Evolutionary conservation across 495 filamentous ascomycete species (phyloP).

Genomic region (Aspergillus indologenus): DNA sequence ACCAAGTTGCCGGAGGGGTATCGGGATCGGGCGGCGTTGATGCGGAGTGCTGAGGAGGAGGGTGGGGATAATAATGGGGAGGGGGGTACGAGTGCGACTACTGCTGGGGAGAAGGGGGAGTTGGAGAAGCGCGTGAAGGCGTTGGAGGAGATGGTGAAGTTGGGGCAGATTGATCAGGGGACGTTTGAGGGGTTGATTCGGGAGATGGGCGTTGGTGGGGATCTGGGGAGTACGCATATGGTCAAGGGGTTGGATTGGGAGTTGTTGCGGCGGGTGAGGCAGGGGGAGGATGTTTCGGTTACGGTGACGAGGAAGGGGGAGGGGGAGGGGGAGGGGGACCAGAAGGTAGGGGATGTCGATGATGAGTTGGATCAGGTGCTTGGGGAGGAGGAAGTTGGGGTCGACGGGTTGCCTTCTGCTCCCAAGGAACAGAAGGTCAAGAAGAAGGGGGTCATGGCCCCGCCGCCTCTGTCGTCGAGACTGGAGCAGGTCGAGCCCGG

Average conservation of each 20-base stretch:
- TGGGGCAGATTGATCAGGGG: conserved; percentile 72
- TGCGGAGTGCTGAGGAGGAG: conserved; percentile 17
- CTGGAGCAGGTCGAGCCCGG: too few relatives aligned
- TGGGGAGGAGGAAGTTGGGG: conserved; percentile 59
- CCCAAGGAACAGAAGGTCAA: conserved; percentile 55
- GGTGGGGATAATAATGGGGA: conserved; percentile 29
- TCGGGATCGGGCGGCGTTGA: conserved; percentile 73
- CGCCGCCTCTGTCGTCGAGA: conserved; percentile 53
- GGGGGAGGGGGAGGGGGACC: conserved; percentile 16
- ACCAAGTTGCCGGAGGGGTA: conserved; percentile 76
- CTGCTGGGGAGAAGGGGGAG: conserved; percentile 36
- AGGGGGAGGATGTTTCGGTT: conserved; percentile 70
- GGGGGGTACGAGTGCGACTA: conserved; percentile 11
- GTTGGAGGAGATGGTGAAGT: conserved; percentile 77
- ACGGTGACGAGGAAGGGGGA: conserved; percentile 22
- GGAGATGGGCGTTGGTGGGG: conserved; percentile 76
- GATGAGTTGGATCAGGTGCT: conserved; percentile 71
- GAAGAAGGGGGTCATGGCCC: conserved; percentile 77
- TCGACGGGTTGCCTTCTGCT: conserved; percentile 42
- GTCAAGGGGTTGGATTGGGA: conserved; percentile 89
- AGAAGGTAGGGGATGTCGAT: conserved; percentile 55
- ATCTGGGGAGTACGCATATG: conserved; percentile 73
- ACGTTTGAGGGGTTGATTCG: conserved; percentile 69
- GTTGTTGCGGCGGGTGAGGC: conserved; percentile 68
- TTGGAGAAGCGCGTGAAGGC: conserved; percentile 67